A percentile compares a stretch with the other conserved stretches of the same genome.
Evolutionary conservation across 805 yeast genomes (phyloP).

Genomic region (Nakazawaea wyomingensis): DNA sequence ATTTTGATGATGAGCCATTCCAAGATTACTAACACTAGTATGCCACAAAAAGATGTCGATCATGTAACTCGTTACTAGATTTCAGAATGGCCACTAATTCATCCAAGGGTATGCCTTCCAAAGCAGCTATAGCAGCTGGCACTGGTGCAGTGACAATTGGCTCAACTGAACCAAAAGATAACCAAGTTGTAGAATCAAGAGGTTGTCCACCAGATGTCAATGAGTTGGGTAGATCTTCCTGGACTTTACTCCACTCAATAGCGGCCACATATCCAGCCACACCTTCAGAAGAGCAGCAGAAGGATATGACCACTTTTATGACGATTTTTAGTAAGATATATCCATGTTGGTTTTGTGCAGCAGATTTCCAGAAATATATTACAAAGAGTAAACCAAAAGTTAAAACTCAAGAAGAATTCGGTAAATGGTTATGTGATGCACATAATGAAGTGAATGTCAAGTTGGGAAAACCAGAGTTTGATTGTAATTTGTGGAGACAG

Average conservation of each 20-base stretch:
- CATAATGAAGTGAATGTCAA: conserved; percentile 90
- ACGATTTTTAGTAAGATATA: conserved; percentile 70
- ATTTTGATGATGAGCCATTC: conserved; percentile 5
- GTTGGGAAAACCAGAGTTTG: conserved; percentile 79
- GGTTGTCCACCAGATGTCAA: conserved; percentile 87
- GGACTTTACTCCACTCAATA: conserved; percentile 87
- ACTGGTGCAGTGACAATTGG: conserved; percentile 13
- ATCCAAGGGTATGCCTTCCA: conserved; percentile 23
- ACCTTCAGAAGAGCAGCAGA: conserved; percentile 59
- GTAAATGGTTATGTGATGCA: conserved; percentile 90
- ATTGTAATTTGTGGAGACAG: conserved; percentile 85
- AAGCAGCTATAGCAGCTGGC: conserved; percentile 20
- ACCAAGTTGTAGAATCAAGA: too few relatives aligned
- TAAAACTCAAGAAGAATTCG: conserved; percentile 68
- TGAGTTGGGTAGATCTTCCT: conserved; percentile 75
- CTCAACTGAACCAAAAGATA: conserved; percentile 16
- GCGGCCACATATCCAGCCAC: conserved; percentile 83
- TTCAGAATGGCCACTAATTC: conserved; percentile 55
- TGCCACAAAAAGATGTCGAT: conserved; percentile 65
- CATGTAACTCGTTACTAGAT: conserved; percentile 80
- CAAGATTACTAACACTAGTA: conserved; percentile 10
- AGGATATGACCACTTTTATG: conserved; percentile 67
- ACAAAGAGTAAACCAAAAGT: conserved; percentile 49
- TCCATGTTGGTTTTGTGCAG: conserved; percentile 93
- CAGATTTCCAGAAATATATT: conserved; percentile 69